Evolutionary conservation across 352 stramenopile species (phyloP), one percentile per base, ranked within the genome.

Genomic region (Phytophthora chlamydospora): DNA sequence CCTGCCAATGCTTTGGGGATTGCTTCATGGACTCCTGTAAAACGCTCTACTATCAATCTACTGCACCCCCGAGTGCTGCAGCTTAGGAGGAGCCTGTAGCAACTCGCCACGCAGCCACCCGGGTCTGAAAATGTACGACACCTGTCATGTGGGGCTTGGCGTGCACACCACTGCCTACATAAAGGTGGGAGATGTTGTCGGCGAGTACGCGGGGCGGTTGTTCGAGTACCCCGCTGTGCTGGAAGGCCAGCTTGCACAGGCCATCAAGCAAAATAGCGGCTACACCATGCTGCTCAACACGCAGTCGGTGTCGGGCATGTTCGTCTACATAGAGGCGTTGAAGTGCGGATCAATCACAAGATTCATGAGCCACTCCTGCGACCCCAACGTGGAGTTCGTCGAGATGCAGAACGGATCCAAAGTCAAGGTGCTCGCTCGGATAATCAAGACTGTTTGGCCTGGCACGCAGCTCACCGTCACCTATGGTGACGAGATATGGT

Each of bases 1-100:
- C 36, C 17, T 36, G 13, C n/a, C 8, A 32, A 24, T 38, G 51
- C 43, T 31, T 35, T 27, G 21, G 4, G 2, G 21, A 56, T 24
- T 44, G 47, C 35, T 45, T 56, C 11, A 45, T 38, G 35, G 47
- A 46, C 31, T 45, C 47, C 35, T 46, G 51, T 5, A 24, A 32
- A 44, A 58, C 11, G 38, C n/a, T 13, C 8, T 6, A 6, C n/a
- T 39, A 0, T 31, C 51, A 19, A 50, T 44, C 17, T 58, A 24
- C 29, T 50, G 39, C 40, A 49, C 24, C 0, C 7, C 13, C 2
- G 17, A 47, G 2, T 33, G 11, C 7, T 47, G 41, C 41, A 47
- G 31, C 14, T 7, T 47, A 7, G 34, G 34, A 0, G 41, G 8
- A 7, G 14, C 56, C 54, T 27, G 34, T 5, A 40, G 34, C 34